Evolutionary conservation across 2,329 filamentous ascomycete species (phyloP), one percentile per base, ranked within the genome.

Genomic region (Diaporthe australafricana): DNA sequence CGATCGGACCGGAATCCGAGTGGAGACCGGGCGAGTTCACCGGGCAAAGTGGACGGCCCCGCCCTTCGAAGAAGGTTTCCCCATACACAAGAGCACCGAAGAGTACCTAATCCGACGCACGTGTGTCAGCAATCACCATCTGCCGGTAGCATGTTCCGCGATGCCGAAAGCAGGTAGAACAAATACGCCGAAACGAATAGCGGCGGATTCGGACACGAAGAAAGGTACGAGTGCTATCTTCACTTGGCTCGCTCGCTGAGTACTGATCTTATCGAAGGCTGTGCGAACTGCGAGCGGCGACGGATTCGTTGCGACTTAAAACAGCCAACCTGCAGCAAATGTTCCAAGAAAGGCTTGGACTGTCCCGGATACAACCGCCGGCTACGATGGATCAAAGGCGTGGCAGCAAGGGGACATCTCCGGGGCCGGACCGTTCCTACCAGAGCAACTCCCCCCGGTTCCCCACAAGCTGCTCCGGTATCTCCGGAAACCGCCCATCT

Each of bases 371-470:
- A 60, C 17, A 60, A 60, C 8, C 56, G 56, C 38, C 22, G 12
- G 22, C 56, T 60, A 30, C 35, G 56, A 45, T 60, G 56, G 56
- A 30, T 60, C 56, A 45, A 60, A 35, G 56, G 56, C 2, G 56
- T 60, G 56, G 56, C 38, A 30, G 56, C 38, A 45, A 60, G 56
- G 4, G 56, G 56, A 0, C 17, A 60, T 30, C 56, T 60, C n/a
- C 56, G 9, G 17, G 56, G 56, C 38, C 38, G 56, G 25, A 45
- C 16, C 17, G n/a, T 60, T 17, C 56, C 56, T 8, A 30, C 38
- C 25, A 45, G 22, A 16, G 38, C 38, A n/a, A n/a, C 35, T 60
- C 16, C 7, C n/a, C 38, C 56, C 2, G 38, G 3, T 11, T 42
- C 38, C 16, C 16, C 56, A 7, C 5, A 27, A 60, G 38, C 56